Evolutionary conservation across 1,284 basidiomycete species (phyloP), one percentile per base, ranked within the genome.

Genomic region (Rhodotorula sp.): DNA sequence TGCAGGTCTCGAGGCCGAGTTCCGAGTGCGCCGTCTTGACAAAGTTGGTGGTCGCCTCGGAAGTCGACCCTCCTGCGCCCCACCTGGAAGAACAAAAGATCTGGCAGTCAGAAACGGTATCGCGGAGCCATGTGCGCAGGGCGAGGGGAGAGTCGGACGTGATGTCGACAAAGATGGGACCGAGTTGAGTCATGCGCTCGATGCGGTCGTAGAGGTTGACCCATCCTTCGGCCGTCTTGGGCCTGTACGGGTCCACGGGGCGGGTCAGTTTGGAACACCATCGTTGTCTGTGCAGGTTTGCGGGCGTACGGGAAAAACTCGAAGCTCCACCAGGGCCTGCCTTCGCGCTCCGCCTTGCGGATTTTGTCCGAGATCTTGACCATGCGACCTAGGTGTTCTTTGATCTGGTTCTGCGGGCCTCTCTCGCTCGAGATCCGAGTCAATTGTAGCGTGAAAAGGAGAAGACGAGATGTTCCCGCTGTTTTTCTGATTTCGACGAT

Each of bases 121-220:
- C 1, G 23, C 39, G 8, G 4, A 23, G 6, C 23, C 3, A 18
- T 21, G 15, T 12, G 63, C 34, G 26, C 6, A 20, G 18, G 56
- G 20, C 5, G n/a, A 62, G 15, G 7, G 12, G 4, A 3, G 29
- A 61, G 34, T 34, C 75, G 49, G 92, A 98, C 81, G 95, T 99
- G 80, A 99, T 97, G 82, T 99, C 95, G 79, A 98, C 91, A 80
- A 98, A 99, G 83, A 97, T 96, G 23, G 97, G 97, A 6, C 97
- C 97, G 59, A 97, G 84, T 34, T 88, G 87, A 70, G 93, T 87
- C 96, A 99, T 99, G 78, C 96, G 92, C 83, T 98, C 95, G 83
- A 99, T 98, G 80, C 96, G 94, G 83, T 98, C 96, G 76, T 93
- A 86, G 39, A 97, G 85, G 81, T 97, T 97, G 89, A 94, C 92